Evolutionary conservation across 768 basidiomycete genomes (phyloP).

Genomic region (Collybia mongolica): DNA sequence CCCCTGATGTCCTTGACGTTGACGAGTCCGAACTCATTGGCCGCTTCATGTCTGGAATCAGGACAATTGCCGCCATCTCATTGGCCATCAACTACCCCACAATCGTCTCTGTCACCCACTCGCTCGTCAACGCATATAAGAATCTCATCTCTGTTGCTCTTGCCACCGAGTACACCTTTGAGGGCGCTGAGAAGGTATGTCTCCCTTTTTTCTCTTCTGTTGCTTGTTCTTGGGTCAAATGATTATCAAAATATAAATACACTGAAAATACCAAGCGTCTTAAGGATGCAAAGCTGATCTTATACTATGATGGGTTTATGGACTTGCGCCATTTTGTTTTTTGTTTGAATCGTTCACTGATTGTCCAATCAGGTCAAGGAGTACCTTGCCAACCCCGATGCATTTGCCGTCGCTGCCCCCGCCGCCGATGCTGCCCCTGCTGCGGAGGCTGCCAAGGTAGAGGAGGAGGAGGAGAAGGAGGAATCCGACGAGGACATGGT

Average conservation of each 20-base stretch:
- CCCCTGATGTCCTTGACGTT: constrained; percentile 88
- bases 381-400: constrained; percentile 96
- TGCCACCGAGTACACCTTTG: constrained; percentile 92
- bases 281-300: constrained; percentile 39
- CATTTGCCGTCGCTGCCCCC: constrained; percentile 85
- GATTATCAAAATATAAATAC: constrained; percentile 43
- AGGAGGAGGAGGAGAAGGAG: constrained; percentile 83
- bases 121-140: constrained; percentile 99
- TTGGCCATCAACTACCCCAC: constrained; percentile 97
- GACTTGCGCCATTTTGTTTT: constrained; percentile 2
- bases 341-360: constrained; percentile 12
- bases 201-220: constrained; percentile 10
- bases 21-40: constrained; percentile 89
- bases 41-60: constrained; percentile 91
- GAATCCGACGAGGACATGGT: constrained; percentile 91
- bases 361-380: constrained; percentile 74
- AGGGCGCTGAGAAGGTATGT: constrained; percentile 87
- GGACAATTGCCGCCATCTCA: constrained; percentile 94
- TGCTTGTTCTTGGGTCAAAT: constrained; percentile 11
- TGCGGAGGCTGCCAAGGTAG: constrained; percentile 56
- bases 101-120: constrained; percentile 89
- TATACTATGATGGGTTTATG: constrained; percentile 27
- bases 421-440: constrained; percentile 55
- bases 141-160: constrained; percentile 90
- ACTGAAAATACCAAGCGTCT: constrained; percentile 86